Evolutionary conservation across 2,329 filamentous ascomycete species (phyloP), one percentile per base, ranked within the genome.

Genomic region (Kalmusia sp.): DNA sequence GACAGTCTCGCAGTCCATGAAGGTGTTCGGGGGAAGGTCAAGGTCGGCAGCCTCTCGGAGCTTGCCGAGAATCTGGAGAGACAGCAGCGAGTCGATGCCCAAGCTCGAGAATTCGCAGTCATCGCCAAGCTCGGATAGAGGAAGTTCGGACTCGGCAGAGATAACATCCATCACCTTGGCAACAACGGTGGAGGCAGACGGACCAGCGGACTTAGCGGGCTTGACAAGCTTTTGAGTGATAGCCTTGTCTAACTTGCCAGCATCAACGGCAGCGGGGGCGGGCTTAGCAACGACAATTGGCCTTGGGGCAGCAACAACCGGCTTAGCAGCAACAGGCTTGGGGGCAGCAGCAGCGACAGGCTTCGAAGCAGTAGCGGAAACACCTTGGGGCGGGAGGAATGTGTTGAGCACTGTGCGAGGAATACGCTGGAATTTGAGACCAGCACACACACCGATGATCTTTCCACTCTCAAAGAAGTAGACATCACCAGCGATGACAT

Each of bases 401-500:
- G 86, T 82, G 76, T 88, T 87, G 56, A 90, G 78, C 21, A 87
- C 79, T 62, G 83, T 83, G 64, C 87, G 86, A 34, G 87, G 86
- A 48, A 89, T 87, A 59, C 83, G 80, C 69, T 85, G 83, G 78
- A 90, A 89, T 73, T 86, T 86, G 62, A 89, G 80, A 46, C 87
- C 85, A 45, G 80, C 80, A 53, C 84, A 81, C 53, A 85, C 73
- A 52, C 82, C 83, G 55, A 86, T 77, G 53, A 86, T 81, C 61
- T 85, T 80, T 38, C 82, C 78, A 15, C 81, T 81, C 22, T 85
- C 81, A 59, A 86, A 79, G 62, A 86, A 79, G 71, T 84, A 86
- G 35, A 86, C 83, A 71, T 86, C 83, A 63, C 84, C 84, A 48
- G 82, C 79, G 53, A 79, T 82, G 61, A 84, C 79, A 59, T 84